Percentiles rank a stretch among this genome's conserved stretches.
Evolutionary conservation across 192 early-diverging fungal species (phyloP).

Genomic region (Coemansia sp.): DNA sequence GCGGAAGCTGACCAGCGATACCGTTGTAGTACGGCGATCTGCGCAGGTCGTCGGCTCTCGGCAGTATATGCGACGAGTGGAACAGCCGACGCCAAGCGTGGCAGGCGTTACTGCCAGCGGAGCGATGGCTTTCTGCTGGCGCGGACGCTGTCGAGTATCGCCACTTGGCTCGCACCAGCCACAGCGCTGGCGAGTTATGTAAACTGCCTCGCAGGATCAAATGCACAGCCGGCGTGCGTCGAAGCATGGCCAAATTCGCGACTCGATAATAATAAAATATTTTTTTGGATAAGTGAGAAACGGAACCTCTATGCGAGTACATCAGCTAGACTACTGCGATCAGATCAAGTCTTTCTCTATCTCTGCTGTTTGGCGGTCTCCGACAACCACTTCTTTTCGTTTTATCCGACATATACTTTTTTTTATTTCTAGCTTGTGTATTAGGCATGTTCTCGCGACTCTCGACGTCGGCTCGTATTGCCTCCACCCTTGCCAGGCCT

Average conservation of each 20-base stretch:
- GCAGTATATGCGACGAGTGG: neutral
- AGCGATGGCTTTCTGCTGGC: neutral
- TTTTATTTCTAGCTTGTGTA: constrained; percentile 34
- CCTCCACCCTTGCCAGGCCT: constrained; percentile 16
- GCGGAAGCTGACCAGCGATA: neutral
- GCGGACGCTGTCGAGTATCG: neutral
- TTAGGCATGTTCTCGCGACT: constrained; percentile 24
- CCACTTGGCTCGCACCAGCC: neutral
- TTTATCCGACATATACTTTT: neutral
- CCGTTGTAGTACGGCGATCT: constrained; percentile 28
- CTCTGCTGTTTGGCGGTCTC: neutral
- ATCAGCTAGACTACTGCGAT: neutral
- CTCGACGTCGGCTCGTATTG: constrained; percentile 39
- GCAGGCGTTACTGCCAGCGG: neutral
- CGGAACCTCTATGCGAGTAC: too few relatives aligned
- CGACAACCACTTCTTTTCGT: neutral
- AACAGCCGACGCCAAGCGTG: neutral
- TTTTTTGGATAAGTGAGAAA: neutral
- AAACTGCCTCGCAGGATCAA: neutral
- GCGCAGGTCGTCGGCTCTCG: neutral
- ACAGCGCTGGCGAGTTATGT: neutral
- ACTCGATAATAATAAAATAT: neutral
- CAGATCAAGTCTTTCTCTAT: neutral
- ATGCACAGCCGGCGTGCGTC: neutral
- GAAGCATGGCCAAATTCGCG: neutral